Conservation (phyloP, 225 moss, liverwort and hornwort species). For the Asterella californica region DNA sequence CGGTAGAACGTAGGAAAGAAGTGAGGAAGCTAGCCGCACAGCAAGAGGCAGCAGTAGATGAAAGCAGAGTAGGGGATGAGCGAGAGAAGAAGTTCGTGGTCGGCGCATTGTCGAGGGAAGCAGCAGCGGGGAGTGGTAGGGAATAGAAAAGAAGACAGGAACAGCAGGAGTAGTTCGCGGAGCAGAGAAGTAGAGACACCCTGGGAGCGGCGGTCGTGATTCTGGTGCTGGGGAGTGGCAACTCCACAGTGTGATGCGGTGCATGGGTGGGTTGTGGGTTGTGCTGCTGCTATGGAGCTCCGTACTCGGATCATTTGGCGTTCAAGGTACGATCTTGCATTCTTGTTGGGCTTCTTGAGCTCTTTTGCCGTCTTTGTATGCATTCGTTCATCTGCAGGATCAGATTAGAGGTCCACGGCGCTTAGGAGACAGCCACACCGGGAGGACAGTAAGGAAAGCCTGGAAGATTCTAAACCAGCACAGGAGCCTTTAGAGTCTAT, state of each 20-base stretch:
- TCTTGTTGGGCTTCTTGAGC: not conserved
- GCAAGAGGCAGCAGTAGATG: conserved; percentile 7
- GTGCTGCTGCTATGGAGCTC: conserved; percentile 47
- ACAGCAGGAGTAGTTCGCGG: not conserved
- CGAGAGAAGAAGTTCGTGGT: no score
- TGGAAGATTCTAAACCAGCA: no score
- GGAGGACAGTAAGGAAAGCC: no score
- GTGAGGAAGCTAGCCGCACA: not conserved
- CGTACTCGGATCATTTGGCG: conserved; percentile 24
- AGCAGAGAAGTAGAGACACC: conserved; percentile 15
- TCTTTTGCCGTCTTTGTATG: no score
- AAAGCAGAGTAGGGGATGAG: conserved; percentile 13
- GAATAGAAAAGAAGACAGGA: no score
- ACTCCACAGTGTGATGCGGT: conserved; percentile 51
- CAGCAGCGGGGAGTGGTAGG: no score
- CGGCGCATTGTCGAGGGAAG: no score
- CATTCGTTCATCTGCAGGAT: not conserved
- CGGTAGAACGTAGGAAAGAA: not conserved
- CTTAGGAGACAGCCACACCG: no score
- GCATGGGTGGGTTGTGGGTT: conserved; percentile 44
- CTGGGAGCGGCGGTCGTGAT: conserved; percentile 26
- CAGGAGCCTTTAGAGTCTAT: no score
- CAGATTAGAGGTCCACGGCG: no score
- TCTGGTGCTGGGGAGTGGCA: conserved; percentile 26
- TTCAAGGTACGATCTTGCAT: no score